These are phyloP conservation scores for Calonectria ilicicola DNA, from an alignment of 2,329 filamentous ascomycete genomes.

Conservation along the genomic window DNA sequence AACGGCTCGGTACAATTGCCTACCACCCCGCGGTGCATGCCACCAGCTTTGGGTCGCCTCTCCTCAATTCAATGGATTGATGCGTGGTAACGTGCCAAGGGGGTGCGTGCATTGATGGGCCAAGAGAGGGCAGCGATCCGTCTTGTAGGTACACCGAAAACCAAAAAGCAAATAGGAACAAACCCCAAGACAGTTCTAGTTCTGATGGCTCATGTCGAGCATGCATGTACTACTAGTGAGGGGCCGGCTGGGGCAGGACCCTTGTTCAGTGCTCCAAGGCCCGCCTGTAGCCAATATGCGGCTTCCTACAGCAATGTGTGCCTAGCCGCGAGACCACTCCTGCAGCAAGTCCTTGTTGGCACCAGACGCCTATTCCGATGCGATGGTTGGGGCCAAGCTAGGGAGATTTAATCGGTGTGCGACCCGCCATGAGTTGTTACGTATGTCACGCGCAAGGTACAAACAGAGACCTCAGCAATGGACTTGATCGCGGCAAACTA, in stretches of 20 bases:
- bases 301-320: conserved; percentile 39
- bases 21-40: conserved; percentile 5
- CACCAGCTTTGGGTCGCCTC: conserved; percentile 6
- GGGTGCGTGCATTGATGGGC: conserved; percentile 34
- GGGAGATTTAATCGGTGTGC: conserved; percentile 26
- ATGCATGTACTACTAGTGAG: conserved; percentile 32
- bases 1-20: conserved; percentile 18
- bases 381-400: conserved; percentile 35
- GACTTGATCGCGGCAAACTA: conserved; percentile 32
- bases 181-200: conserved; percentile 32
- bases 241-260: conserved; percentile 36
- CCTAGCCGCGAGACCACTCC: conserved; percentile 34
- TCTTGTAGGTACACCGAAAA: conserved; percentile 23
- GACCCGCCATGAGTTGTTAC: conserved; percentile 38
- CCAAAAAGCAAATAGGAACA: conserved; percentile 10
- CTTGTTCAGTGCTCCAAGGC: conserved; percentile 40
- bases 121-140: conserved; percentile 7
- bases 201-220: conserved; percentile 32
- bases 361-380: conserved; percentile 41
- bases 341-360: conserved; percentile 38
- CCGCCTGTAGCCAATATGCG: conserved; percentile 40
- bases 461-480: background rate
- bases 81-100: conserved; percentile 39
- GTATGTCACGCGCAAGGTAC: conserved; percentile 36
- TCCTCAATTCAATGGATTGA: conserved; percentile 37